Percentiles rank a stretch among this genome's conserved stretches.
phyloP scores from a whole-genome alignment of 768 basidiomycete species.

The Tubosaeta sp. region DNA sequence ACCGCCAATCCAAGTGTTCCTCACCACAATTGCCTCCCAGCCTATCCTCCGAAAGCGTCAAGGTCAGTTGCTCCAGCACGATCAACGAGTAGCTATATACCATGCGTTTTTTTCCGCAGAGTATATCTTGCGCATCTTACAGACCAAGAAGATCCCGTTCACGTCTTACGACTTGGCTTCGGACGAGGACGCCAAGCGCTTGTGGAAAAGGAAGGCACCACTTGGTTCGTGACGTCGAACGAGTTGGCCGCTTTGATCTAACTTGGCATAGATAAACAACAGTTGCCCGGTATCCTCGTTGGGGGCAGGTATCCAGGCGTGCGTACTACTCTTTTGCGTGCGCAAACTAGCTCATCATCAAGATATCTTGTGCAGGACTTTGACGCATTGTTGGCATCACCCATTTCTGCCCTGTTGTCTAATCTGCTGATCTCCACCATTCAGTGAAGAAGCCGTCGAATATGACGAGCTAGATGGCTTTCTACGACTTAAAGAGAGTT shows the following conservation, averaged over 20 bases:
- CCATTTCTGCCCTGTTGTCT: neutral
- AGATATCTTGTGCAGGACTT: constrained; percentile 47
- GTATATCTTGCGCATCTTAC: constrained; percentile 75
- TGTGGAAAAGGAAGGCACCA: constrained; percentile 83
- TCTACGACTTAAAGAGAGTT: constrained; percentile 68
- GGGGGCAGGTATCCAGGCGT: constrained; percentile 77
- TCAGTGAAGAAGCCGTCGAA: constrained; percentile 83
- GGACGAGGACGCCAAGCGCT: constrained; percentile 70
- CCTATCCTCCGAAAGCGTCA: constrained; percentile 74
- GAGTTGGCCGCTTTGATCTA: neutral
- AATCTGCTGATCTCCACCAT: constrained; percentile 6
- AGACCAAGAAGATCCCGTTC: constrained; percentile 82
- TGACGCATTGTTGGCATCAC: constrained; percentile 59
- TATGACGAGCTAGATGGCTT: constrained; percentile 66
- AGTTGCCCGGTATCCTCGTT: constrained; percentile 78
- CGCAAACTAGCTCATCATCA: constrained; percentile 3
- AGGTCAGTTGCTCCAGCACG: constrained; percentile 40
- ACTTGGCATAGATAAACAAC: constrained; percentile 62
- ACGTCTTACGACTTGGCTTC: constrained; percentile 82
- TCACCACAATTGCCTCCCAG: constrained; percentile 87
- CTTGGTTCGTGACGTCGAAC: constrained; percentile 37
- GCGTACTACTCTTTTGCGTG: constrained; percentile 27
- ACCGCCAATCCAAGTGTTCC: constrained; percentile 76
- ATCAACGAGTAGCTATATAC: neutral
- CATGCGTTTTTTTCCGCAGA: constrained; percentile 39